Conservation (phyloP, 345 rosid species). For the Gossypium herbaceum region DNA sequence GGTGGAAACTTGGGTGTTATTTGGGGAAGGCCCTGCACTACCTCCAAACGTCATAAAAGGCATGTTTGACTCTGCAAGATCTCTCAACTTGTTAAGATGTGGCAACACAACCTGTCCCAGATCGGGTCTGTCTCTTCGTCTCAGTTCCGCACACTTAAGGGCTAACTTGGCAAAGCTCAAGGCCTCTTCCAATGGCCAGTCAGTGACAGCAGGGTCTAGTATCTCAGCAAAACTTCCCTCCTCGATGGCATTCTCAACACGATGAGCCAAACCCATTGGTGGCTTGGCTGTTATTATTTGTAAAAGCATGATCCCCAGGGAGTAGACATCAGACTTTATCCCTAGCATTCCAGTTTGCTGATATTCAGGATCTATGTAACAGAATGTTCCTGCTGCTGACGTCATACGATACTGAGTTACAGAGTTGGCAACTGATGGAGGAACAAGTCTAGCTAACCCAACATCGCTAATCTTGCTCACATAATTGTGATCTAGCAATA, state of each 20-base stretch:
- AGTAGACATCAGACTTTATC: slow-evolving; percentile 74
- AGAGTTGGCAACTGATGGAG: slow-evolving; percentile 59
- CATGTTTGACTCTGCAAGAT: slow-evolving; percentile 52
- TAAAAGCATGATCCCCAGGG: slow-evolving; percentile 70
- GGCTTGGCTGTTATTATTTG: slow-evolving; percentile 81
- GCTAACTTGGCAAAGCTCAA: slow-evolving; percentile 52
- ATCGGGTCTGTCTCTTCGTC: slow-evolving; percentile 87
- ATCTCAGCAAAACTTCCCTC: slow-evolving; percentile 45
- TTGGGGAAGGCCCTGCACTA: slow-evolving; percentile 26
- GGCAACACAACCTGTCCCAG: slow-evolving; percentile 56
- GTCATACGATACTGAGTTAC: slow-evolving; percentile 85
- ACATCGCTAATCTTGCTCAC: slow-evolving; percentile 92
- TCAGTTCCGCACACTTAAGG: slow-evolving; percentile 65
- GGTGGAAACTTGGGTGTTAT: slow-evolving; percentile 21
- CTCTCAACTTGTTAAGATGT: slow-evolving; percentile 60
- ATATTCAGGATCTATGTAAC: slow-evolving; percentile 91
- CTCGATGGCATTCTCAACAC: slow-evolving; percentile 54
- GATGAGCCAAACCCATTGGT: slow-evolving; percentile 82
- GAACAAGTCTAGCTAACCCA: slow-evolving; percentile 89
- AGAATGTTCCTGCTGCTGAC: slow-evolving; percentile 87
- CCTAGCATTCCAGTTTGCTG: slow-evolving; percentile 93
- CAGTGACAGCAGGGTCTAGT: slow-evolving; percentile 54
- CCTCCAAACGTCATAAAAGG: slow-evolving; percentile 20
- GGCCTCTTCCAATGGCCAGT: slow-evolving; percentile 79
- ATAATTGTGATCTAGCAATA: slow-evolving; percentile 67